Conservation (phyloP, 2,329 filamentous ascomycete species). For the Fusarium napiforme region DNA sequence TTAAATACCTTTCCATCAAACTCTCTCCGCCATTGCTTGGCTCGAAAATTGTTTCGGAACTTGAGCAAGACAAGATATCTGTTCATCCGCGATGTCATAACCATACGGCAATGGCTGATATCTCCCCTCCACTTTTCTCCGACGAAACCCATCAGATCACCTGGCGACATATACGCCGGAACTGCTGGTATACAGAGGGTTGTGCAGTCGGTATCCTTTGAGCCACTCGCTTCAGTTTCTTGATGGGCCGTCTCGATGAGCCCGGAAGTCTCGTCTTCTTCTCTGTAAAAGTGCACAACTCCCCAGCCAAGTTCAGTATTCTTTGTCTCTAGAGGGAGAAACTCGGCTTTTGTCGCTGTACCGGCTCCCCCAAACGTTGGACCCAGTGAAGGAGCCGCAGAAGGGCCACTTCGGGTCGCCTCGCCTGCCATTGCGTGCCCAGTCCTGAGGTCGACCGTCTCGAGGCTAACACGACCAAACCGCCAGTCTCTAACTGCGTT, state of each 20-base stretch:
- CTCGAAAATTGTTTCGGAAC: constrained; percentile 80
- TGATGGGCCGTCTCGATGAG: constrained; percentile 52
- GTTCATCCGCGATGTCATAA: constrained; percentile 88
- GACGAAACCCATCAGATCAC: constrained; percentile 90
- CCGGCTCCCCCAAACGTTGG: constrained; percentile 69
- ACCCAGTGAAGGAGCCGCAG: constrained; percentile 63
- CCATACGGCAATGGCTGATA: constrained; percentile 94
- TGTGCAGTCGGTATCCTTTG: constrained; percentile 73
- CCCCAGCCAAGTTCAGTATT: constrained; percentile 89
- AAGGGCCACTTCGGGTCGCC: constrained; percentile 56
- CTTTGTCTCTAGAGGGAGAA: constrained; percentile 74
- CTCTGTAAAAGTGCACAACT: constrained; percentile 92
- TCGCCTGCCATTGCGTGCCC: constrained; percentile 50
- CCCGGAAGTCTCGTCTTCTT: constrained; percentile 77
- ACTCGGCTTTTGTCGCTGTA: constrained; percentile 84
- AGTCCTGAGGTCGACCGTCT: constrained; percentile 77
- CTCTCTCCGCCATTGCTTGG: constrained; percentile 81
- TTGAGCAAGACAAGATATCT: constrained; percentile 97
- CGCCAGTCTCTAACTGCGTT: constrained; percentile 77
- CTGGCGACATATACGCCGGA: constrained; percentile 90
- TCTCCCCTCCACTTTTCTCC: constrained; percentile 87
- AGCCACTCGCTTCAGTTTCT: constrained; percentile 43
- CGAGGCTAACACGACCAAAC: constrained; percentile 80
- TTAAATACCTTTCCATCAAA: constrained; percentile 97
- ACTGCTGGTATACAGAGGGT: constrained; percentile 94